phyloP scores from a whole-genome alignment of 441 rosid species.

The Pelargonium fulgidum region DNA sequence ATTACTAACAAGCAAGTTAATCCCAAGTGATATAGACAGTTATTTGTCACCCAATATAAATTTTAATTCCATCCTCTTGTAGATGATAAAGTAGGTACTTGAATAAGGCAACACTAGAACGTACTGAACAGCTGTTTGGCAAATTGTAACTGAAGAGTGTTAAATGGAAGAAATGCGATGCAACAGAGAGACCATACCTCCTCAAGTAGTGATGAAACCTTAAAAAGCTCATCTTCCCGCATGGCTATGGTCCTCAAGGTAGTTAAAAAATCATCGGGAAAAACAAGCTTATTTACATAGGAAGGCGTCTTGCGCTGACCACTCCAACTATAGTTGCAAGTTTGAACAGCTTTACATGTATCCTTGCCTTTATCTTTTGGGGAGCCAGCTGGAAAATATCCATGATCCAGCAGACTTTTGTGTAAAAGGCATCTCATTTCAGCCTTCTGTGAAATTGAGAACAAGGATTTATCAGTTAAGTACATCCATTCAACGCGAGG shows the following conservation, averaged over 20 bases:
- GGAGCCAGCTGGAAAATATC: slow-evolving; percentile 45
- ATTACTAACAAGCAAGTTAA: neutral
- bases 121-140: neutral
- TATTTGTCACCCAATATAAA: neutral
- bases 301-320: slow-evolving; percentile 75
- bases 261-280: slow-evolving; percentile 70
- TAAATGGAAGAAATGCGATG: neutral
- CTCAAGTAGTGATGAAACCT: slow-evolving; percentile 68
- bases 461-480: slow-evolving; percentile 13
- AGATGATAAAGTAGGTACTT: neutral
- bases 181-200: slow-evolving; percentile 41
- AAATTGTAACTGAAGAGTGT: neutral
- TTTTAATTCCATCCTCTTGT: neutral
- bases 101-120: neutral
- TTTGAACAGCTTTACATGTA: slow-evolving; percentile 21
- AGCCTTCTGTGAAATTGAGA: slow-evolving; percentile 49
- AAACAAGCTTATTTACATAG: slow-evolving; percentile 62
- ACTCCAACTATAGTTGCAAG: slow-evolving; percentile 76
- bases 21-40: neutral
- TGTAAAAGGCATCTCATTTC: slow-evolving; percentile 79
- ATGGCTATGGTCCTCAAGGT: slow-evolving; percentile 76
- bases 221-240: slow-evolving; percentile 62
- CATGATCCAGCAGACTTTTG: slow-evolving; percentile 51
- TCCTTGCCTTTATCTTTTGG: slow-evolving; percentile 30
- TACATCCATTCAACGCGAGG: neutral